Base-by-base conservation (phyloP, 2,329 filamentous ascomycete genomes). In the Penicillium concentricum region DNA sequence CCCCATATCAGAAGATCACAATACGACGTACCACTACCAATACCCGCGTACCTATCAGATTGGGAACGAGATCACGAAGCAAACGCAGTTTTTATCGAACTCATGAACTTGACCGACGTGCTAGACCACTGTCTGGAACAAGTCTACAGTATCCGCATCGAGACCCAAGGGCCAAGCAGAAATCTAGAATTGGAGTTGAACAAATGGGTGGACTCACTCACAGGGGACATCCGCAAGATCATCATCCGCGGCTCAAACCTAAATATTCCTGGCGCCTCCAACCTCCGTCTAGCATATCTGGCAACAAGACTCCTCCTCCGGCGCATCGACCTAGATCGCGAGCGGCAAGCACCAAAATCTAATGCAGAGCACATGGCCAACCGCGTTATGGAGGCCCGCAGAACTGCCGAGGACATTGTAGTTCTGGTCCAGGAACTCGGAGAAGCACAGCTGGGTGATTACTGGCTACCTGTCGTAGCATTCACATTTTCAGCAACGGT, bases 221-320 rank as follows among this genome's bases (percentile, higher is more conserved):
- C 61, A 1, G 74, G 71, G 2, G 66, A 72, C 5, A 68, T 75
- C 3, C 76, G 79, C 3, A 67, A 69, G 1, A 68, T 79, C 12
- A 74, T 81, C 18, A 69, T 79, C 1, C 72, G 78, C 4, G 80
- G 80, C 1, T 75, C 69, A 2, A 65, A 73, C 16, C 60, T 82
- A 0, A 64, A 72, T 2, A 65, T 75, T 0, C 76, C 78, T 0
- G 82, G 81, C 0, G 78, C 79, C 0, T 73, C 80, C 6, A 84
- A 84, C 49, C 71, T 84, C 15, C 78, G 81, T 3, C 67, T 84
- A 2, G 74, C 79, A 1, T 84, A 82, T 60, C 64, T 84, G 0
- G 78, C 79, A 0, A 72, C 79, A 6, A 76, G 77, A 35, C 70
- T 84, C 3, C 68, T 84, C 0, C 69, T 79, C 0, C 74, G 78